Evolutionary conservation across 2,329 filamentous ascomycete genomes (phyloP), one percentile per base, ranked within the genome.

Genomic region (Aspergillus sp.): DNA sequence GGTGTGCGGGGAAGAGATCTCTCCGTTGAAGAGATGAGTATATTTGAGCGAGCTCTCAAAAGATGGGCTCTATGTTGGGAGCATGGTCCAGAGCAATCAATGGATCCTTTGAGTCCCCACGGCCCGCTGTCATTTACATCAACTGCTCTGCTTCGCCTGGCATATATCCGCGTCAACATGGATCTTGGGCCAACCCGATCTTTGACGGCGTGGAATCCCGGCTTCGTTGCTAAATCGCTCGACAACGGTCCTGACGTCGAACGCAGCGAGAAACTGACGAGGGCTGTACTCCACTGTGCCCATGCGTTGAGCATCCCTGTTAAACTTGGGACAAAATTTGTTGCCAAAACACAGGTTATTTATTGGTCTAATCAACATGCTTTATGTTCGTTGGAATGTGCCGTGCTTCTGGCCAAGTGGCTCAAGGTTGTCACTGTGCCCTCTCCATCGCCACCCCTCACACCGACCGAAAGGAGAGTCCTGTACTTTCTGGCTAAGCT

Each of bases 301-400:
- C 77, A 81, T 37, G 74, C 75, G 6, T 62, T 80, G 0, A 78
- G 76, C 38, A 78, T 79, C 0, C 77, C 77, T 0, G 76, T 81
- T 5, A 64, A 77, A 26, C 54, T 80, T 0, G 77, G 77, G 0
- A 72, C 80, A 10, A 74, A 77, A 40, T 70, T 73, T 10, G 76
- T 80, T 0, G 75, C 75, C 0, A 64, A 73, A 10, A 80, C 74
- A 11, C 76, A 79, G 40, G 74, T 76, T 0, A 75, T 78, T 36
- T 74, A 78, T 39, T 80, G 77, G 76, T 77, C 74, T 5, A 75
- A 78, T 2, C 67, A 78, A n/a, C 76, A 80, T 41, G 75, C 75
- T 0, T 63, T 80, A 0, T 77, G 74, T 4, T 74, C 73, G 1
- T 63, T 81, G 0, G 77, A 81, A 50, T 79, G 76, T 13, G 75